A percentile compares a stretch with the other conserved stretches of the same genome.
These are phyloP conservation scores for Mycena maculata DNA, from an alignment of 768 basidiomycete species.

Conservation along the genomic window DNA sequence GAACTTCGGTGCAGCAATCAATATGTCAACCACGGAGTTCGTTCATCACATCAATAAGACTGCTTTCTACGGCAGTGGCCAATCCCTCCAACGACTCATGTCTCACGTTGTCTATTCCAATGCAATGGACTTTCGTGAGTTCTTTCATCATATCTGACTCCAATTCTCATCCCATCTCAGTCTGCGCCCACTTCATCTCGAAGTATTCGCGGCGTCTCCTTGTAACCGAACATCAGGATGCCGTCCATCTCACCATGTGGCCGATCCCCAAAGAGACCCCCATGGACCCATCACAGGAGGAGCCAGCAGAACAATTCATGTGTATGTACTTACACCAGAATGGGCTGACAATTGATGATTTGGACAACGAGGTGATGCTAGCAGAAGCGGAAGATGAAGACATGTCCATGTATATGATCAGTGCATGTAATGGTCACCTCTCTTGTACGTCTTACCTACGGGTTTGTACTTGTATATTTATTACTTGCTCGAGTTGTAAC, in stretches of 20 bases:
- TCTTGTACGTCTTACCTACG: neutral
- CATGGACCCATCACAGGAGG: neutral
- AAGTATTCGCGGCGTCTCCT: neutral
- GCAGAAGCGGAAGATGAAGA: no score
- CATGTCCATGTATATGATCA: neutral
- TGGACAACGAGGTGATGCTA: neutral
- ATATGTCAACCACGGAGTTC: neutral
- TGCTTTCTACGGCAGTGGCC: neutral
- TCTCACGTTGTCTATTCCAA: neutral
- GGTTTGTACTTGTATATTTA: neutral
- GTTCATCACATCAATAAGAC: neutral
- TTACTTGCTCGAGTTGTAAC: neutral
- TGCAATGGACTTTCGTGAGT: neutral
- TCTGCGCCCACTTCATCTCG: neutral
- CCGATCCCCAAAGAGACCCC: neutral
- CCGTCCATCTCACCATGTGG: neutral
- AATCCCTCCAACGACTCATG: neutral
- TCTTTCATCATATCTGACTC: neutral
- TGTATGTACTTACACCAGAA: neutral
- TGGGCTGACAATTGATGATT: neutral
- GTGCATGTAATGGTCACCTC: neutral
- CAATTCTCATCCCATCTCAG: neutral
- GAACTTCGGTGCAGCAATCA: neutral
- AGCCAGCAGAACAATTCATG: neutral
- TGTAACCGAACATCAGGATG: neutral